A percentile compares a stretch with the other conserved stretches of the same genome.
phyloP scores from a whole-genome alignment of 2,329 filamentous ascomycete genomes.

The Tolypocladium sp. region DNA sequence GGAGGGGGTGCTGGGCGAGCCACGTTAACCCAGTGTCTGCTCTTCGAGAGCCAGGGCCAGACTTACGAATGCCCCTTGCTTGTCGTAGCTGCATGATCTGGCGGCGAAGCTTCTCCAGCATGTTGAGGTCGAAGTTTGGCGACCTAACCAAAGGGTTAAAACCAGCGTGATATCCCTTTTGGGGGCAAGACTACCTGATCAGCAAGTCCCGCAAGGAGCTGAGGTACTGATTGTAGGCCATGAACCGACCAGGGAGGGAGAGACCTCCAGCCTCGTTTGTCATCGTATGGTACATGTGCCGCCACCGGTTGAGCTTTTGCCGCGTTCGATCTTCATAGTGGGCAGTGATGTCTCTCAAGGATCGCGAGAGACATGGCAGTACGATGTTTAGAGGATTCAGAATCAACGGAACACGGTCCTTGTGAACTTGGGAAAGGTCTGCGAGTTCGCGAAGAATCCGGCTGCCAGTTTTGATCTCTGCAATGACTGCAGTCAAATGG shows the following conservation, averaged over 20 bases:
- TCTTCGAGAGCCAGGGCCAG: not conserved
- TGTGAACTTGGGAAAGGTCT: conserved; percentile 43
- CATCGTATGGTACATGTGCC: conserved; percentile 48
- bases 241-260: conserved; percentile 41
- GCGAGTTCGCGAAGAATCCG: conserved; percentile 43
- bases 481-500: conserved; percentile 37
- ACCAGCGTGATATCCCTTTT: not conserved
- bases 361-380: conserved; percentile 44
- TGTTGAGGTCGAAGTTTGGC: conserved; percentile 45
- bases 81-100: conserved; percentile 43
- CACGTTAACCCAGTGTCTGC: not conserved
- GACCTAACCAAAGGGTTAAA: conserved; percentile 19
- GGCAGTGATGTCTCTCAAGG: conserved; percentile 41
- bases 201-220: conserved; percentile 39
- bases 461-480: conserved; percentile 34
- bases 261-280: conserved; percentile 42
- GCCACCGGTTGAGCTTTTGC: conserved; percentile 43
- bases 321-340: conserved; percentile 42
- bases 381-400: conserved; percentile 47
- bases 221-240: conserved; percentile 47
- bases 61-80: conserved; percentile 42
- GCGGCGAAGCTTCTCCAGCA: conserved; percentile 37
- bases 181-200: conserved; percentile 30
- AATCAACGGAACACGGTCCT: conserved; percentile 38
- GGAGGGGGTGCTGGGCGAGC: conserved; percentile 17